These are phyloP conservation scores for Gilbertella persicaria DNA, from an alignment of 371 early-diverging fungal genomes.

Conservation along the genomic window DNA sequence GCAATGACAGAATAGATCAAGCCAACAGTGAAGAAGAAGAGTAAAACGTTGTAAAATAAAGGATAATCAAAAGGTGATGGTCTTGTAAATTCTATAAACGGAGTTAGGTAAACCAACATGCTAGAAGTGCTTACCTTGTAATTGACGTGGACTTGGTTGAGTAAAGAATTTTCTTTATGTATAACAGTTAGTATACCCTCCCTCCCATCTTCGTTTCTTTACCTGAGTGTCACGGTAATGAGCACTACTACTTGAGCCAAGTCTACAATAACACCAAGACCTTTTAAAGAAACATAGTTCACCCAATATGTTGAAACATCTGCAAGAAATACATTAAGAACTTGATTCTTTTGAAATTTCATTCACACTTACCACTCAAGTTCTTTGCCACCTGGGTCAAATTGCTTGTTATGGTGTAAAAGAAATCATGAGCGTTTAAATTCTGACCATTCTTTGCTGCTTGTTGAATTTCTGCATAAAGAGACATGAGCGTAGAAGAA, in stretches of 20 bases:
- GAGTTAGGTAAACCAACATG: not conserved
- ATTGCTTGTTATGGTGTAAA: constrained; percentile 28
- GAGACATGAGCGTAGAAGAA: constrained; percentile 50
- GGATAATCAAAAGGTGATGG: constrained; percentile 75
- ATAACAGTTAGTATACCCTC: not conserved
- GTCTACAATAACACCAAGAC: constrained; percentile 65
- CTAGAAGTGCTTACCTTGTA: constrained; percentile 36
- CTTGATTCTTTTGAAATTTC: not conserved
- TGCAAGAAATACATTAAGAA: constrained; percentile 5
- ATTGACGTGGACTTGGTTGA: constrained; percentile 74
- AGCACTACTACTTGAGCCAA: constrained; percentile 73
- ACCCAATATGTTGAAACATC: constrained; percentile 66
- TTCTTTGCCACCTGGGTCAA: constrained; percentile 37
- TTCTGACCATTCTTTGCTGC: constrained; percentile 28
- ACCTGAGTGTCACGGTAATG: constrained; percentile 54
- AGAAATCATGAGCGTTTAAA: constrained; percentile 24
- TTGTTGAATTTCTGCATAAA: constrained; percentile 48
- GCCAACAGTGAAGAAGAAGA: constrained; percentile 71
- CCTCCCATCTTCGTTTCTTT: not conserved
- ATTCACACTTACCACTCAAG: constrained; percentile 24
- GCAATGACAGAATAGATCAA: constrained; percentile 72
- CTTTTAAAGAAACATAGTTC: constrained; percentile 68
- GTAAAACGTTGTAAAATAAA: constrained; percentile 67
- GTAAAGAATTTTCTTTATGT: constrained; percentile 53
- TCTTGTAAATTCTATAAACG: constrained; percentile 50